Evolutionary conservation across 345 rosid species (phyloP), one percentile per base, ranked within the genome.

Genomic region (Punica granatum): DNA sequence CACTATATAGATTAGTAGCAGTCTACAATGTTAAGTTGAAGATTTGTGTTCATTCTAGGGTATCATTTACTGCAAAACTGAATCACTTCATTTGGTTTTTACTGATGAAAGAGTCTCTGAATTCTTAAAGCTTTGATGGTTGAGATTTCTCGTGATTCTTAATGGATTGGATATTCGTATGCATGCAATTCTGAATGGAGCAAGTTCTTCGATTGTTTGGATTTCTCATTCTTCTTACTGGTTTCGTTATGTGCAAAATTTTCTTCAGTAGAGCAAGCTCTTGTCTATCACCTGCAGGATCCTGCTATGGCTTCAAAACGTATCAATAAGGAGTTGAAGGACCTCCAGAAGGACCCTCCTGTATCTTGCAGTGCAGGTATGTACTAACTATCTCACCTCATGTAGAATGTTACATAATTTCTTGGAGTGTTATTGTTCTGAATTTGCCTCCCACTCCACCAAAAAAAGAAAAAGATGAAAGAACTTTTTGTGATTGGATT

Each of bases 281-380:
- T 32, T 61, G 10, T 62, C 26, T n/a, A 3, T 7, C 49, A 39
- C 5, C 32, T 21, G 12, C 66, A 0, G 19, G 49, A 23, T n/a
- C 30, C 31, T 39, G 33, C 16, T 26, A 67, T 67, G 70, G 63
- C 62, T 49, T 51, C 63, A 0, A 67, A 53, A 28, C 41, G 70
- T 33, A 67, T 67, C 70, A 67, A 53, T 28, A 67, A 53, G 70
- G 70, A 67, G 62, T 34, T 67, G 70, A 67, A 53, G 62, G 70
- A 67, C 70, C 60, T 67, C 30, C 62, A 67, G 70, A 67, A 67
- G 62, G 70, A 67, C 25, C 70, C 62, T 67, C 70, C 70, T 4
- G 70, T 28, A 16, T 51, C 62, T 12, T 67, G 70, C 70, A 67
- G 70, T 49, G 70, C 70, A n/a, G 70, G 70, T 67, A 7, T 67